Evolutionary conservation across 495 filamentous ascomycete species (phyloP).

Genomic region (Aspergillus panamensis): DNA sequence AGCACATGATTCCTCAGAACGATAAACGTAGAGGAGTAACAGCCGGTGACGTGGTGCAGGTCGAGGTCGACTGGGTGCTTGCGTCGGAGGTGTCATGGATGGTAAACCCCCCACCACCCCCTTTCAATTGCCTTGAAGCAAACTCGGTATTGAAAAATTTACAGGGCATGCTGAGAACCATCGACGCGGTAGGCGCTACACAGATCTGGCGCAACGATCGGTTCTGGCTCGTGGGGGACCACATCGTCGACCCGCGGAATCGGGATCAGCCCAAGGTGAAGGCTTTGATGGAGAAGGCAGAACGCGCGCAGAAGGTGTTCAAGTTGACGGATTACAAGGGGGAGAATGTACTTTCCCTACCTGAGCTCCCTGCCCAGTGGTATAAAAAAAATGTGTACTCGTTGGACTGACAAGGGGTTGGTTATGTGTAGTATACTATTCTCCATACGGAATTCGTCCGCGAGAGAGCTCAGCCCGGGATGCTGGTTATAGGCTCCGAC

Average conservation of each 20-base stretch:
- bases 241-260: slow-evolving; percentile 43
- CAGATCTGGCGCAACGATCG: slow-evolving; percentile 47
- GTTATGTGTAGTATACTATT: slow-evolving; percentile 35
- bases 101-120: slow-evolving; percentile 17
- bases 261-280: slow-evolving; percentile 32
- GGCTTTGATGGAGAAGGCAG: slow-evolving; percentile 33
- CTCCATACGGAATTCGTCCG: slow-evolving; percentile 48
- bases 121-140: not conserved
- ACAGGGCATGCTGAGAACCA: slow-evolving; percentile 39
- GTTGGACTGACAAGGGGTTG: not conserved
- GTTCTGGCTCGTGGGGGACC: slow-evolving; percentile 48
- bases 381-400: too few species aligned
- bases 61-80: slow-evolving; percentile 43
- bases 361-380: not conserved
- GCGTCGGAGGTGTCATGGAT: slow-evolving; percentile 41
- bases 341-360: slow-evolving; percentile 29
- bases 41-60: slow-evolving; percentile 37
- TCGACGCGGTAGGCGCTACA: slow-evolving; percentile 32
- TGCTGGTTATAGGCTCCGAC: slow-evolving; percentile 45
- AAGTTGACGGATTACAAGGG: slow-evolving; percentile 48
- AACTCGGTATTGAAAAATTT: not conserved
- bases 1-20: not conserved
- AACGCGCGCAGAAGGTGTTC: slow-evolving; percentile 33
- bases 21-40: not conserved
- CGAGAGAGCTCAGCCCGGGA: slow-evolving; percentile 43